Base-by-base conservation (phyloP, 2,329 filamentous ascomycete genomes). In the Ceratocystis lukuohia region DNA sequence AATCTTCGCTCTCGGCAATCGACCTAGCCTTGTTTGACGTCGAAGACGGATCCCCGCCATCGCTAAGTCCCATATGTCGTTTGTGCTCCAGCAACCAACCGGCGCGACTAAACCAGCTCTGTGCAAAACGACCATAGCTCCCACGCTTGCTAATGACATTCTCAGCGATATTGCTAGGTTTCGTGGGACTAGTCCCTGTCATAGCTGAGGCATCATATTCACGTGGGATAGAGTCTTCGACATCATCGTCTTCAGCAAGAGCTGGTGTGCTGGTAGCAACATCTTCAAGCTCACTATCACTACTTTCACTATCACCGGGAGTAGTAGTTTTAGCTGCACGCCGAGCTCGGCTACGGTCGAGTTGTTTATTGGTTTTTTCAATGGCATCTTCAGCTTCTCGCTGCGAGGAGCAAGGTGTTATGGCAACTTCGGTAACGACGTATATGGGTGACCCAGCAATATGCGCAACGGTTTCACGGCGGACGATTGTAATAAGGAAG, bases 51-150 rank as follows among this genome's bases (percentile, higher is more conserved):
- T 65, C 65, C 7, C 62, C 53, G 10, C 76, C 74, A 66, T 76
- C 75, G 70, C 84, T 88, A 74, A 92, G 77, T 4, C 88, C 89
- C 72, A 91, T 82, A 62, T 83, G 83, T 30, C 87, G 81, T 71
- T 85, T 84, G 70, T 85, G 85, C 68, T 89, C 87, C 68, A 85
- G 78, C 64, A 85, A 87, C 88, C 91, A 93, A 0, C 89, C 91
- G 69, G 85, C 88, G 69, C 84, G 86, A 56, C 90, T 94, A 73
- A 97, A 94, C 94, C 94, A 99, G 68, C 87, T 86, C 69, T 91
- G 84, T 0, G 93, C 90, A 74, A 97, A 96, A 46, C 89, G 82
- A 3, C 92, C 93, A 74, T 96, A 97, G 69, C 86, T 86, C 0
- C 92, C 91, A 71, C 85, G 88, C 67, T 84, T 86, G 46, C 86